Conservation (phyloP, 2,329 filamentous ascomycete genomes). For the Ceratocystis lukuohia region DNA sequence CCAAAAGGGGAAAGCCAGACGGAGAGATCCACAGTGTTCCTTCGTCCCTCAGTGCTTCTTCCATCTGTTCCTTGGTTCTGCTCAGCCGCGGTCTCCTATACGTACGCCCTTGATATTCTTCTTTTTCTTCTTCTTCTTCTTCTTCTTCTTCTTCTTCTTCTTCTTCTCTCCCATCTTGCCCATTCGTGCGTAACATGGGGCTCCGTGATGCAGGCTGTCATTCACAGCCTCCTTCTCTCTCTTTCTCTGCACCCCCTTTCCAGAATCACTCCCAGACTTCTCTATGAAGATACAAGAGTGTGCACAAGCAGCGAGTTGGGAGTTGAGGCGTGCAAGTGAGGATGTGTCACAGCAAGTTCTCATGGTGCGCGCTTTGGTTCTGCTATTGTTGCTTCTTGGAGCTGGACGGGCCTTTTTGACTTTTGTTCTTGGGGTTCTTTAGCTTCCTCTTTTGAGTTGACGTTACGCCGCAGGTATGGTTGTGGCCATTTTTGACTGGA, state of each 20-base stretch:
- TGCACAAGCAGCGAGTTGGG: neutral
- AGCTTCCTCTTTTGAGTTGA: neutral
- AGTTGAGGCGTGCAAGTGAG: neutral
- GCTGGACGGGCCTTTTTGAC: neutral
- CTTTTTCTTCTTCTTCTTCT: neutral
- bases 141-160: neutral
- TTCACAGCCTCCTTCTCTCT: too few relatives aligned
- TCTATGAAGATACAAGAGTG: neutral
- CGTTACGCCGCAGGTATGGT: neutral
- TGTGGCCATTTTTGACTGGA: neutral
- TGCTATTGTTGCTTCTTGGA: neutral
- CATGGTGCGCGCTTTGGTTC: neutral
- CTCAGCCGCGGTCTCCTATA: constrained; percentile 1
- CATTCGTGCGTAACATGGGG: neutral
- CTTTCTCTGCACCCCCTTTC: neutral
- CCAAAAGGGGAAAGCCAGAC: constrained; percentile 1
- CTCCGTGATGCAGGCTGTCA: neutral
- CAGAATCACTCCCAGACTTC: neutral
- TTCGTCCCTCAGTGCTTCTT: neutral
- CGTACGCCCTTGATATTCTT: neutral
- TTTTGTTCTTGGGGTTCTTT: neutral
- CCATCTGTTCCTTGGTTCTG: neutral
- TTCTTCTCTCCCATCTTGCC: neutral
- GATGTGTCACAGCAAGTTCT: neutral
- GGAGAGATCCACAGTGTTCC: neutral